phyloP scores from a whole-genome alignment of 257 asterid genomes.

The Salvia hispanica region DNA sequence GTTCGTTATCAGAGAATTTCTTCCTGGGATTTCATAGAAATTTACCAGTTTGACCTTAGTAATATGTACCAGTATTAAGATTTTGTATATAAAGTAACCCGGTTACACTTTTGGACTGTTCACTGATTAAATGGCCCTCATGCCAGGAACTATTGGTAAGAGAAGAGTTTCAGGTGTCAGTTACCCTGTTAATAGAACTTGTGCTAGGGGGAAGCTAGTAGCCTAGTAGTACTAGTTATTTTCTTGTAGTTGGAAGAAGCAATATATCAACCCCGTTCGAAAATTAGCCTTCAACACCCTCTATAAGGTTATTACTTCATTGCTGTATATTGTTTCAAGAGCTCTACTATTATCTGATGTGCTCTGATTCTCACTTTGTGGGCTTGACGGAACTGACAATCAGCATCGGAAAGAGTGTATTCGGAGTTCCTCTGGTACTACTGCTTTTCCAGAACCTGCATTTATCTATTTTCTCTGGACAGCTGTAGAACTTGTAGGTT shows the following conservation, averaged over 20 bases:
- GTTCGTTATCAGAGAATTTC: neutral
- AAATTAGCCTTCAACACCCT: conserved; percentile 10
- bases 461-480: conserved; percentile 11
- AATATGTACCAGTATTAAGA: conserved; percentile 1
- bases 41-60: conserved; percentile 11
- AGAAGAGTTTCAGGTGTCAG: conserved; percentile 16
- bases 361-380: conserved; percentile 30
- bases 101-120: conserved; percentile 8
- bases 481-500: conserved; percentile 26
- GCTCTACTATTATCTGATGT: conserved; percentile 29
- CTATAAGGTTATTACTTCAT: conserved; percentile 8
- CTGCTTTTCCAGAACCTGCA: conserved; percentile 24
- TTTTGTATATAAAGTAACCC: neutral
- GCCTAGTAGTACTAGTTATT: neutral
- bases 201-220: conserved; percentile 2
- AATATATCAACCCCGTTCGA: conserved; percentile 6
- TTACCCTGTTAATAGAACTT: neutral
- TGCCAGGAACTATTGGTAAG: conserved; percentile 13
- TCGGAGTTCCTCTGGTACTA: conserved; percentile 45
- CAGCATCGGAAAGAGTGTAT: conserved; percentile 49
- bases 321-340: conserved; percentile 16
- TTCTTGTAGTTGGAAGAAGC: conserved; percentile 8
- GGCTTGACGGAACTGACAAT: conserved; percentile 36
- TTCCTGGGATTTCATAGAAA: conserved; percentile 11
- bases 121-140: conserved; percentile 18